Evolutionary conservation across 176 grass and related monocot species (phyloP).

Genomic region (Aegilops longissima): DNA sequence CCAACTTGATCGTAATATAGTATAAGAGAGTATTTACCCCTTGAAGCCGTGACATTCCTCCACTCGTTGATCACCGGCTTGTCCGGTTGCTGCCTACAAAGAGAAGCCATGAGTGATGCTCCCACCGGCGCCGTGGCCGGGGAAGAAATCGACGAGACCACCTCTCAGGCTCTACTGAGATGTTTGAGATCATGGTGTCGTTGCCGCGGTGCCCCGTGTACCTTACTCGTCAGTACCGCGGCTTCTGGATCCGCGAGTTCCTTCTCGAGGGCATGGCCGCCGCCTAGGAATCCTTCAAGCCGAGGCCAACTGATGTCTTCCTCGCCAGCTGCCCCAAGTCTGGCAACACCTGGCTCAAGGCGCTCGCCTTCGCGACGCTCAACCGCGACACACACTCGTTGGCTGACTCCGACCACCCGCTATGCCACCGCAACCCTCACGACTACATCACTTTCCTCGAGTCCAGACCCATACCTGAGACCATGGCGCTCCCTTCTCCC

Average conservation of each 20-base stretch:
- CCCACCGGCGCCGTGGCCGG: too few species aligned
- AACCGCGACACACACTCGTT: not conserved
- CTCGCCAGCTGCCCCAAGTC: slow-evolving; percentile 40
- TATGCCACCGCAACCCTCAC: not conserved
- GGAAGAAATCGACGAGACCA: not conserved
- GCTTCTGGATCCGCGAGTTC: not conserved
- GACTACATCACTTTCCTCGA: not conserved
- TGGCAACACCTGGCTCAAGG: slow-evolving; percentile 51
- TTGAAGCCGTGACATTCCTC: too few species aligned
- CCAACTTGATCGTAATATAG: too few species aligned
- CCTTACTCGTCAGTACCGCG: not conserved
- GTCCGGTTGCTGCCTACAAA: too few species aligned
- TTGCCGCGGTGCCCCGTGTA: not conserved
- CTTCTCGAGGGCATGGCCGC: not conserved
- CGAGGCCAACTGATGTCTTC: not conserved
- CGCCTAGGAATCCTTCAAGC: not conserved
- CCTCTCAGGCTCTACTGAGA: not conserved
- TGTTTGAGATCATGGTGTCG: not conserved
- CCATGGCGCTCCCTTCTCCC: not conserved
- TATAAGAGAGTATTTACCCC: too few species aligned
- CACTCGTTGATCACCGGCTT: too few species aligned
- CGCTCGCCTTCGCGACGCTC: slow-evolving; percentile 7
- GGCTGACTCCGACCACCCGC: not conserved
- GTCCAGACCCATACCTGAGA: not conserved
- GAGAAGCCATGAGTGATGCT: too few species aligned